Base-by-base conservation (phyloP, 371 early-diverging fungal species). In the Rhizomucor miehei region DNA sequence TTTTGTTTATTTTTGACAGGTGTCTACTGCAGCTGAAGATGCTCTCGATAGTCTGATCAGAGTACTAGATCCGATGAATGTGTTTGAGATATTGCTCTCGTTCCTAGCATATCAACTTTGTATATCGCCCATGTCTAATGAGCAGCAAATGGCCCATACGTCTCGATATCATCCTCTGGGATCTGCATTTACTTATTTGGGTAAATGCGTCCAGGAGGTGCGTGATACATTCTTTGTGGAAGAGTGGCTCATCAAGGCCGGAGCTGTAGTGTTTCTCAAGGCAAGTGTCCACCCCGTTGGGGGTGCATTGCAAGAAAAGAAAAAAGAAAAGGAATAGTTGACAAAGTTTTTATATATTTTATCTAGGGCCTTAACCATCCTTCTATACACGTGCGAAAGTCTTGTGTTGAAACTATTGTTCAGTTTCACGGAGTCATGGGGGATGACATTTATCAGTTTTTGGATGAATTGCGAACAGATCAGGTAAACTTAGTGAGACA, bases 21-120 rank as follows among this genome's bases (percentile, higher is more conserved):
- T 69, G n/a, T 66, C 71, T 36, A 63, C 69, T 34, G 67, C 70
- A 35, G 75, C 75, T 37, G 79, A 79, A 54, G 79, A 79, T 67
- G 65, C 75, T 19, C 59, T 79, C 48, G 79, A 79, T 48, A 57
- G 66, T 8, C 57, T 75, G 34, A 55, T 75, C 21, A 63, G 62
- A 9, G 63, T 66, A 11, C 37, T 75, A 29, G 73, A 65, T 23
- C 56, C 75, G 29, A 65, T 64, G 23, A 77, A 69, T 23, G 65
- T 58, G 25, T 77, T 77, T 57, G 75, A 79, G 45, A 59, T 79
- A 39, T 51, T 75, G 40, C 60, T 75, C 60, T 60, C 73, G 9
- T 75, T 65, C 47, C 63, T 75, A 19, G 59, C 67, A 13, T 56
- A 73, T 52, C 64, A 67, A 6, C 41, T 71, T 12, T 44, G 63